These are phyloP conservation scores for Apocynum venetum DNA, from an alignment of 257 asterid genomes.

Conservation along the genomic window DNA sequence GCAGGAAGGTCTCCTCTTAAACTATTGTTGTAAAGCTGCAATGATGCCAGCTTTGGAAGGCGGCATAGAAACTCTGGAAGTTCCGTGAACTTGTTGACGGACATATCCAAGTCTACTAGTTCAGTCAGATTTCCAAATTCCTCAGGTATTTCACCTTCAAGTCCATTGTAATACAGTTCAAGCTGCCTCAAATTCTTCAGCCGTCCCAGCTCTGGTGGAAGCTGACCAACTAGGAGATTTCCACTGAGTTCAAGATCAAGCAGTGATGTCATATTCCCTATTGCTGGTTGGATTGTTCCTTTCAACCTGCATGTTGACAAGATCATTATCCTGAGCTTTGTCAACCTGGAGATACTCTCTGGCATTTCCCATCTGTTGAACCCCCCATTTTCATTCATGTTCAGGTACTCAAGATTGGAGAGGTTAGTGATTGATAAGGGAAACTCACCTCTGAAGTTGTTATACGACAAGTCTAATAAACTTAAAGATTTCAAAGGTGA, in stretches of 20 bases:
- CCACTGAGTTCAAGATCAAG: conserved; percentile 77
- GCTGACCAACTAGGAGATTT: conserved; percentile 45
- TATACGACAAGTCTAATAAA: conserved; percentile 62
- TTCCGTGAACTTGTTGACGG: conserved; percentile 50
- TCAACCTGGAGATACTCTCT: conserved; percentile 36
- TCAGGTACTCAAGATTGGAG: conserved; percentile 51
- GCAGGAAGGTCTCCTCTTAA: conserved; percentile 68
- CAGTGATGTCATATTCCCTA: conserved; percentile 72
- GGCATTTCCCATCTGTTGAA: conserved; percentile 67
- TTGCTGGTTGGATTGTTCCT: conserved; percentile 46
- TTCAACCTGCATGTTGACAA: conserved; percentile 52
- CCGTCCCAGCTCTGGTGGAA: conserved; percentile 64
- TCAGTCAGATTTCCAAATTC: conserved; percentile 71
- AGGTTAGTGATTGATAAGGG: conserved; percentile 68
- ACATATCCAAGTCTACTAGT: conserved; percentile 62
- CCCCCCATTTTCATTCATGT: conserved; percentile 50
- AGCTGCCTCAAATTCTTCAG: conserved; percentile 53
- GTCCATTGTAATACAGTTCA: conserved; percentile 76
- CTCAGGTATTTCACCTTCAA: conserved; percentile 68
- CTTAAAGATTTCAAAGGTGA: conserved; percentile 44
- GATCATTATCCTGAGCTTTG: conserved; percentile 41
- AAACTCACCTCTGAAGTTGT: conserved; percentile 57
- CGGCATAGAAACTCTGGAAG: conserved; percentile 63
- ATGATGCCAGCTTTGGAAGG: conserved; percentile 54
- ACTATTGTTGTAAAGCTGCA: conserved; percentile 73